These are phyloP conservation scores for Quaeritorhiza haematococci DNA, from an alignment of 371 early-diverging fungal species.

Conservation along the genomic window DNA sequence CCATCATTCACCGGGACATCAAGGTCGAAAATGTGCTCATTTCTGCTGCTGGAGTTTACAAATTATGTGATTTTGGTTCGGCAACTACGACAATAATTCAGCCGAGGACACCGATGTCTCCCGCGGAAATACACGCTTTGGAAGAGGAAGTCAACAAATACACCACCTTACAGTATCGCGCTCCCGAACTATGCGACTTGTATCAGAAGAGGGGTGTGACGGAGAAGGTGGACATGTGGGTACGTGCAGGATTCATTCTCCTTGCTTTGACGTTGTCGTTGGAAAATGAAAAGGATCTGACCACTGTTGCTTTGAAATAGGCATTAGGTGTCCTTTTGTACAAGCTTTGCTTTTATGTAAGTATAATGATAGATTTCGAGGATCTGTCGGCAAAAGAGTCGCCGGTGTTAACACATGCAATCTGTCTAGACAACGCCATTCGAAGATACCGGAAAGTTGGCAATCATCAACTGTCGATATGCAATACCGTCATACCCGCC, in stretches of 20 bases:
- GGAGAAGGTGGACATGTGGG: conserved; percentile 80
- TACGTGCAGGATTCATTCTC: conserved; percentile 4
- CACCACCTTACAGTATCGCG: conserved; percentile 89
- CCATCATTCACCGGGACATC: conserved; percentile 72
- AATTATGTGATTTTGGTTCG: conserved; percentile 93
- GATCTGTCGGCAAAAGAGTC: neutral
- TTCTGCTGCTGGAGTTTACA: conserved; percentile 52
- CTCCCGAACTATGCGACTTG: conserved; percentile 89
- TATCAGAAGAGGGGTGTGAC: conserved; percentile 74
- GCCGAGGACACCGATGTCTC: conserved; percentile 38
- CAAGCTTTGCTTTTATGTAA: conserved; percentile 60
- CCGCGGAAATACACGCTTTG: conserved; percentile 58
- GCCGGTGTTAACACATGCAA: conserved; percentile 36
- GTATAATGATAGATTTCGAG: neutral
- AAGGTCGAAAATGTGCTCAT: conserved; percentile 65
- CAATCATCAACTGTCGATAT: conserved; percentile 84
- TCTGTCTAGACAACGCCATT: conserved; percentile 81
- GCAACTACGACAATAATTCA: conserved; percentile 64
- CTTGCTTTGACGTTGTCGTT: neutral
- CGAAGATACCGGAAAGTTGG: conserved; percentile 80
- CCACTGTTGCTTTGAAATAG: conserved; percentile 21
- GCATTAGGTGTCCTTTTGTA: conserved; percentile 88
- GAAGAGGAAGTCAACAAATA: conserved; percentile 83
- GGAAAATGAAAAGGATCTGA: neutral
- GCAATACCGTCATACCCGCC: conserved; percentile 64